These are phyloP conservation scores for Chloris gayana DNA, from an alignment of 176 grass and related monocot genomes.

Conservation along the genomic window DNA sequence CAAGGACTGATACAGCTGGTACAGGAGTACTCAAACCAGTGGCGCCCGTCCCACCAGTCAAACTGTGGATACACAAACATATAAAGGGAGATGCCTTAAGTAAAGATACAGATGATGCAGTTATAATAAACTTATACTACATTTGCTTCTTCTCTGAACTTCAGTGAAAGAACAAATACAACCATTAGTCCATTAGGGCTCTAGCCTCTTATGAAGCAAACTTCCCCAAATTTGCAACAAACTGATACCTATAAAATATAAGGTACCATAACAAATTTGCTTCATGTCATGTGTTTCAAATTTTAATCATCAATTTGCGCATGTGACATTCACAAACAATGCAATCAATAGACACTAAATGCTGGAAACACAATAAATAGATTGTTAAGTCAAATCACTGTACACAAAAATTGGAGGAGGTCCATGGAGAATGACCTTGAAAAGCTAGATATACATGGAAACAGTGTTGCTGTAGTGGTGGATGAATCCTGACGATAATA, in stretches of 20 bases:
- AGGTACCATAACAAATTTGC: conserved; percentile 13
- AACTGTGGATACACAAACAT: conserved; percentile 52
- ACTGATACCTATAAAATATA: not conserved
- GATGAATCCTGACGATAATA: conserved; percentile 65
- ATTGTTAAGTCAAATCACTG: conserved; percentile 36
- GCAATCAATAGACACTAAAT: conserved; percentile 21
- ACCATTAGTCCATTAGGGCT: not conserved
- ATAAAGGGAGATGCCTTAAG: not conserved
- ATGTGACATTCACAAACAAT: conserved; percentile 32
- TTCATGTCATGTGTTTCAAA: not conserved
- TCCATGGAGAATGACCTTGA: conserved; percentile 67
- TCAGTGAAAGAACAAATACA: not conserved
- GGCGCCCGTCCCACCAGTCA: conserved; percentile 55
- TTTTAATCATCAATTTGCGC: conserved; percentile 16
- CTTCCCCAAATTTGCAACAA: conserved; percentile 11
- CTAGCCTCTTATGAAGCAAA: conserved; percentile 3
- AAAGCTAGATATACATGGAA: conserved; percentile 60
- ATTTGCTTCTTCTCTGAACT: not conserved
- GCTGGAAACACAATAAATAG: conserved; percentile 26
- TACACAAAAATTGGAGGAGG: conserved; percentile 46
- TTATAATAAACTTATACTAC: not conserved
- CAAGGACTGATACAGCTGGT: conserved; percentile 74
- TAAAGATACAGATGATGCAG: not conserved
- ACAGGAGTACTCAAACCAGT: conserved; percentile 50
- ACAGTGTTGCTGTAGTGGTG: conserved; percentile 57